Base-by-base conservation (phyloP, 148 eudicot species). In the Polygonum aviculare region DNA sequence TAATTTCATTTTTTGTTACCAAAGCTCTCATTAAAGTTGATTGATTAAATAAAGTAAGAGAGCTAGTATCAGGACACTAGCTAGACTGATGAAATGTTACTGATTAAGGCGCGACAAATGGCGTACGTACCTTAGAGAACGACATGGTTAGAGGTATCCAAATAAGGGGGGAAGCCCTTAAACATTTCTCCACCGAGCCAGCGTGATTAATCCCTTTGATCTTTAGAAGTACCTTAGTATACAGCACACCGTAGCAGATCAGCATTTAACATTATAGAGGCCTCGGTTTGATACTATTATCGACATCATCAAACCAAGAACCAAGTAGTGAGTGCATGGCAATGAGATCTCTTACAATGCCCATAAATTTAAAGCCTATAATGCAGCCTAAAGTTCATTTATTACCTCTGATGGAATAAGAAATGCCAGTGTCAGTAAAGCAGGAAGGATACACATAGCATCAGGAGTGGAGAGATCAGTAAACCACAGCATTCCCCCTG, bases 391-490 rank as follows among this genome's bases (percentile, higher is more conserved):
- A 39, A 39, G 41, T 39, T 39, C 41, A 39, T 39, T 39, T 39
- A 62, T 19, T 62, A 62, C 69, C 70, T 63, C 70, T 40, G 14
- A 14, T 63, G 1, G 2, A 31, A 14, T 5, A 12, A 63, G 12
- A 63, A 3, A 4, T 12, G 15, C 12, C 16, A 63, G 70, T 31
- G n/a, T 40, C 40, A 5, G 3, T 79, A 89, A 77, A 72, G 85
- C 81, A 73, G 97, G 97, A 76, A 88, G 81, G 73, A 93, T 82
- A 67, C 79, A 93, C 75, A 86, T 49, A 73, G 77, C 77, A 87
- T 93, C 97, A 11, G 93, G 93, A 81, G 93, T 87, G 15, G 95
- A 86, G 78, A 93, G 84, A 85, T 93, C 95, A 5, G 87, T 84
- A 79, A 93, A 93, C 97, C 97, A 93, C 22, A 84, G 83, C 36